Percentiles rank a stretch among this genome's conserved stretches.
Conservation (phyloP, 2,329 filamentous ascomycete species). For the Aspergillus candidus region DNA sequence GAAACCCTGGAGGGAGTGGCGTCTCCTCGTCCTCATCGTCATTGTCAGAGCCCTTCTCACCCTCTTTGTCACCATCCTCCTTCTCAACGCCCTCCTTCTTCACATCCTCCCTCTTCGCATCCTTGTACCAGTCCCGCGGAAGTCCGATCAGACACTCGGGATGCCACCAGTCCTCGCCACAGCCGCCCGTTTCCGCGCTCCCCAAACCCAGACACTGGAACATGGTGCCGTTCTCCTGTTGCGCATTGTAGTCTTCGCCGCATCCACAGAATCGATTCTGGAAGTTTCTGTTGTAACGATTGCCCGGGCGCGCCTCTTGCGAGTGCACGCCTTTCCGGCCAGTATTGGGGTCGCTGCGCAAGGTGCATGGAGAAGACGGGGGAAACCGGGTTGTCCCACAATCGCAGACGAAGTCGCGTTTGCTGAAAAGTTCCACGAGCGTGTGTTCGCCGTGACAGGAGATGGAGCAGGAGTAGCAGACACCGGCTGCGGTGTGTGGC, state of each 20-base stretch:
- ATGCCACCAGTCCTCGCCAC: slow-evolving; percentile 97
- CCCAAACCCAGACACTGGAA: slow-evolving; percentile 91
- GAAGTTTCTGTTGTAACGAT: slow-evolving; percentile 96
- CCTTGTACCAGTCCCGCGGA: slow-evolving; percentile 58
- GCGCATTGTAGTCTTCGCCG: slow-evolving; percentile 76
- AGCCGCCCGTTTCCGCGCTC: slow-evolving; percentile 72
- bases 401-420: slow-evolving; percentile 93
- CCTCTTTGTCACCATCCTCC: slow-evolving; percentile 19
- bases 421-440: slow-evolving; percentile 91
- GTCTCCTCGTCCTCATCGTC: slow-evolving; percentile 48
- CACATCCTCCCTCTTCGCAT: slow-evolving; percentile 16
- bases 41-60: slow-evolving; percentile 11
- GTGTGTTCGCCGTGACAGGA: slow-evolving; percentile 94
- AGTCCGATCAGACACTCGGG: slow-evolving; percentile 84
- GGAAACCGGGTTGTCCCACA: slow-evolving; percentile 82
- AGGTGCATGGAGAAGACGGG: slow-evolving; percentile 62
- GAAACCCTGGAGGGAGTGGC: slow-evolving; percentile 78
- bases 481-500: slow-evolving; percentile 66
- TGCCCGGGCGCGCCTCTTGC: slow-evolving; percentile 61
- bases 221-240: slow-evolving; percentile 93
- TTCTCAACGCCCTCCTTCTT: slow-evolving; percentile 20
- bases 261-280: slow-evolving; percentile 89
- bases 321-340: slow-evolving; percentile 74
- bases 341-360: slow-evolving; percentile 67
- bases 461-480: slow-evolving; percentile 96